These are phyloP conservation scores for Neurospora sp. DNA, from an alignment of 495 filamentous ascomycete genomes.

Conservation along the genomic window DNA sequence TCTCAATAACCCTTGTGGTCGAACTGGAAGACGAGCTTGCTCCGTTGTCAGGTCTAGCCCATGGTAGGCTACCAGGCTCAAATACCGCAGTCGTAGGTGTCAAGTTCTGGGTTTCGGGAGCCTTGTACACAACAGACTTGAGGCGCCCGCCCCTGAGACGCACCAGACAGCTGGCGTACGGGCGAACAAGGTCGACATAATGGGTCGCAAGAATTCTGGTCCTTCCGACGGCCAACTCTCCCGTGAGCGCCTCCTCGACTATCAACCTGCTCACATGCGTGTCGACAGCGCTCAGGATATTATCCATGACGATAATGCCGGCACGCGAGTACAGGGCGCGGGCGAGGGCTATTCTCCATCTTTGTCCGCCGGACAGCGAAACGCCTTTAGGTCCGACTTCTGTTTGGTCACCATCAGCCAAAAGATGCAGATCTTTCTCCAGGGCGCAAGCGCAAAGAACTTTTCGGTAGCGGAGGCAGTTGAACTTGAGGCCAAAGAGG, in stretches of 20 bases:
- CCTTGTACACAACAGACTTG: constrained; percentile 38
- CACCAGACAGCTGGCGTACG: constrained; percentile 50
- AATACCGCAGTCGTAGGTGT: constrained; percentile 31
- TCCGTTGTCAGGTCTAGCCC: constrained; percentile 15
- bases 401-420: constrained; percentile 57
- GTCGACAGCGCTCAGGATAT: constrained; percentile 56
- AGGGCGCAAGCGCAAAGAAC: constrained; percentile 56
- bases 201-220: constrained; percentile 46
- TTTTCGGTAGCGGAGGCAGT: constrained; percentile 37
- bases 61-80: not conserved
- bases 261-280: constrained; percentile 40
- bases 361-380: constrained; percentile 61
- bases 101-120: constrained; percentile 31
- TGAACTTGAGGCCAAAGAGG: constrained; percentile 42
- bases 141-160: constrained; percentile 49
- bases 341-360: constrained; percentile 57
- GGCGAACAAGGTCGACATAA: constrained; percentile 44
- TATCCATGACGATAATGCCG: constrained; percentile 56
- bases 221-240: constrained; percentile 32
- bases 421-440: constrained; percentile 49
- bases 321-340: constrained; percentile 61
- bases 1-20: constrained; percentile 30
- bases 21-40: constrained; percentile 26
- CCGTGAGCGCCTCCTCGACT: constrained; percentile 40
- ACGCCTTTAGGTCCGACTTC: constrained; percentile 63